Evolutionary conservation across 2,329 filamentous ascomycete species (phyloP).

Genomic region (Biscogniauxia mediterranea): DNA sequence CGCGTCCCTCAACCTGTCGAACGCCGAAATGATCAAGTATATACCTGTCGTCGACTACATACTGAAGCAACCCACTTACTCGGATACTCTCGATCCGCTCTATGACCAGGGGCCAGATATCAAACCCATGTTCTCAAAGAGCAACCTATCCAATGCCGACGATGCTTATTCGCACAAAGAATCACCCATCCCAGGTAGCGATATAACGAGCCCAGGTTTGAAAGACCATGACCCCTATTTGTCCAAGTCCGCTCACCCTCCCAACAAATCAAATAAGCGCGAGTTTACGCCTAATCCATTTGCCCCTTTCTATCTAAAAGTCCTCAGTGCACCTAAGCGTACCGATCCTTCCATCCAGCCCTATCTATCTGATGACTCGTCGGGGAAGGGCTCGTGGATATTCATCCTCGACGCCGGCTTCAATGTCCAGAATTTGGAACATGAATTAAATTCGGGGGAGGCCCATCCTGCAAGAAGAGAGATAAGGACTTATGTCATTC

Average conservation of each 20-base stretch:
- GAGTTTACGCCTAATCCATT: background rate
- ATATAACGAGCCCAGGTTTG: background rate
- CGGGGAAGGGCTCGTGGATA: constrained; percentile 1
- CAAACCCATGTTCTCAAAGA: background rate
- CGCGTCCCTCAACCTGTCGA: background rate
- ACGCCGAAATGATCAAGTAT: constrained; percentile 1
- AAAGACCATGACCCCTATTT: background rate
- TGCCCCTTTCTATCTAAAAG: background rate
- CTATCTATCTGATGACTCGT: background rate
- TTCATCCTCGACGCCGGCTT: constrained; percentile 1
- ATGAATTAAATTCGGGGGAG: background rate
- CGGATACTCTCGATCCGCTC: background rate
- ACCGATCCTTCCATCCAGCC: background rate
- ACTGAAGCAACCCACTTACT: background rate
- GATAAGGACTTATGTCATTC: constrained; percentile 1
- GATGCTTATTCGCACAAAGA: background rate
- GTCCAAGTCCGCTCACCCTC: background rate
- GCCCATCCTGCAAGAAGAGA: background rate
- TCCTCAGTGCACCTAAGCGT: background rate
- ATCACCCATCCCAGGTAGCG: background rate
- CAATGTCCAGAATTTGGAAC: background rate
- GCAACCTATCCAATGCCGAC: background rate
- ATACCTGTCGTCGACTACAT: constrained; percentile 1
- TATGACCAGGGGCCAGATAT: constrained; percentile 1
- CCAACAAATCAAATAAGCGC: background rate